Percentiles rank a stretch among this genome's conserved stretches.
phyloP scores from a whole-genome alignment of 75 land plant genomes.

The Ceratopteris richardii region DNA sequence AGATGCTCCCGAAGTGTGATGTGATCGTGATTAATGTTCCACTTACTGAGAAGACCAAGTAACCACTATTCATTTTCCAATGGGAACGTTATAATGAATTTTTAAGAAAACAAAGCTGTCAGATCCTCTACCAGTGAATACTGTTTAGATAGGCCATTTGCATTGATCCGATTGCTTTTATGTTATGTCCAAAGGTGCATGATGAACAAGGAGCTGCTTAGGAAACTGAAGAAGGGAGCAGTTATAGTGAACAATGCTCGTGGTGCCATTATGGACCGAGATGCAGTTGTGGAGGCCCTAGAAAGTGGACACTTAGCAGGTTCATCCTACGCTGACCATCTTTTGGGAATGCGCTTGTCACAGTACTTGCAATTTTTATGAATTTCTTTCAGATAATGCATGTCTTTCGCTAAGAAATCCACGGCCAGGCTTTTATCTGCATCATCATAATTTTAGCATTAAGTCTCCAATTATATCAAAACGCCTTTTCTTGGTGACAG shows the following conservation, averaged over 20 bases:
- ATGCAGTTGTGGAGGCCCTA: slow-evolving; percentile 82
- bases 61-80: not conserved
- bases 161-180: too few species aligned
- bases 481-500: slow-evolving; percentile 29
- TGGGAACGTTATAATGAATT: too few species aligned
- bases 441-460: too few species aligned
- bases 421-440: too few species aligned
- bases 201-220: slow-evolving; percentile 69
- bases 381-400: too few species aligned
- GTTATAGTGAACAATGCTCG: slow-evolving; percentile 86
- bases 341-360: not conserved
- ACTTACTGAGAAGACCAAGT: slow-evolving; percentile 81
- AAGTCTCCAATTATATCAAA: too few species aligned
- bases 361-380: not conserved
- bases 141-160: too few species aligned
- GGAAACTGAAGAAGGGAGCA: slow-evolving; percentile 82
- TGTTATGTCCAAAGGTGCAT: slow-evolving; percentile 34
- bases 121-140: too few species aligned
- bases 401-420: too few species aligned
- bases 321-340: too few species aligned
- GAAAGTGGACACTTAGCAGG: slow-evolving; percentile 87
- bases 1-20: slow-evolving; percentile 83
- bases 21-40: slow-evolving; percentile 76
- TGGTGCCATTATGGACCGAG: slow-evolving; percentile 83
- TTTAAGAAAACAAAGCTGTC: too few species aligned